Evolutionary conservation across 768 basidiomycete genomes (phyloP).

Genomic region (Scleroderma bovista): DNA sequence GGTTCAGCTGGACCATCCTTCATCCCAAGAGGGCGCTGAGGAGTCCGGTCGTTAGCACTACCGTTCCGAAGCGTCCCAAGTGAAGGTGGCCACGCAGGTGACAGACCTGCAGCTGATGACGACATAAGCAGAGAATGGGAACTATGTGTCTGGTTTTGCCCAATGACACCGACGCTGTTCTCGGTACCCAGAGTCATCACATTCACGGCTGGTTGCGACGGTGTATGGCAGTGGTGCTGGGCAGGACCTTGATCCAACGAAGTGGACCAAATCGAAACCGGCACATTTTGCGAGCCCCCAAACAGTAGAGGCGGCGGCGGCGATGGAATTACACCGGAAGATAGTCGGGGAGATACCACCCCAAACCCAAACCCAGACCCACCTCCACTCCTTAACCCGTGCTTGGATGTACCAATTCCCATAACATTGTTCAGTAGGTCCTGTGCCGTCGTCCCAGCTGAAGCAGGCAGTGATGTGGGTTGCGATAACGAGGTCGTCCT

Average conservation of each 20-base stretch:
- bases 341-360: slow-evolving; percentile 4
- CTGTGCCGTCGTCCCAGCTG: slow-evolving; percentile 50
- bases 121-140: neutral
- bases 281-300: slow-evolving; percentile 39
- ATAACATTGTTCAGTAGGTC: slow-evolving; percentile 53
- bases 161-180: neutral
- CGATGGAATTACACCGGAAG: slow-evolving; percentile 28
- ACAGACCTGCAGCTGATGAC: slow-evolving; percentile 7
- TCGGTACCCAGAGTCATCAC: neutral
- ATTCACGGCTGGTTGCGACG: neutral
- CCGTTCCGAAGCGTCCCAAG: slow-evolving; percentile 18
- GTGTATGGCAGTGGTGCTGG: neutral
- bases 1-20: neutral
- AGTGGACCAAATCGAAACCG: slow-evolving; percentile 65
- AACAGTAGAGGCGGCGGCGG: slow-evolving; percentile 43
- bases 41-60: neutral
- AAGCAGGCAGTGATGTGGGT: slow-evolving; percentile 18
- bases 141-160: neutral
- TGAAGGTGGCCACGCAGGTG: slow-evolving; percentile 19
- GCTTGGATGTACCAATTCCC: slow-evolving; percentile 1
- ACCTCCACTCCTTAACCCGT: slow-evolving; percentile 10
- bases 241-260: slow-evolving; percentile 41
- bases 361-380: slow-evolving; percentile 13
- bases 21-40: neutral
- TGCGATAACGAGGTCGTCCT: slow-evolving; percentile 14